Base-by-base conservation (phyloP, 306 rosid genomes). In the Nissolia schottii region DNA sequence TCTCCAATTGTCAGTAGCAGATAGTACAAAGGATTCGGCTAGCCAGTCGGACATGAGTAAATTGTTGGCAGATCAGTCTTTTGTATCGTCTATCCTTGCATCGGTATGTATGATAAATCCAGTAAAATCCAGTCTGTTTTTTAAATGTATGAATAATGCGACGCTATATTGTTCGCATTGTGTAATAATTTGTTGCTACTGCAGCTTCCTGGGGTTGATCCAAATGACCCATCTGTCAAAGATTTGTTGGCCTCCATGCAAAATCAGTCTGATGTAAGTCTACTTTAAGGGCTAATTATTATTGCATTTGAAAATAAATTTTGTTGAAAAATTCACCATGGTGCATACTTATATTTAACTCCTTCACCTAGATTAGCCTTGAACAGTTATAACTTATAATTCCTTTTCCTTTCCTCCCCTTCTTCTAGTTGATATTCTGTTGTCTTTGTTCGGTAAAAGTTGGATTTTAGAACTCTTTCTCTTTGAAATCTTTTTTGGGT, bases 191-290 rank as follows among this genome's bases (percentile, higher is more conserved):
- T 38, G 64, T 63, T 80, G 64, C 64, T 80, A 75, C 57, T 78
- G 87, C 87, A 95, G 99, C 99, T 95, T 89, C 99, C 99, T 2
- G 99, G 97, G 29, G 99, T 95, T 65, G 97, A 95, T 64, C 96
- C 97, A 72, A 92, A 95, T 70, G 99, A 95, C 71, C 96, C 93
- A 22, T 89, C 97, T 6, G 99, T 95, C 73, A 91, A 90, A 81
- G 97, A 95, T 77, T 88, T 95, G 77, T 90, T 95, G 68, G 96
- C 97, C 75, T 95, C 99, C 73, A 95, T 95, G 96, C 96, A 89
- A 86, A 88, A 71, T 78, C 93, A 86, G 79, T 80, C 96, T 18
- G 97, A 89, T 82, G 98, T 81, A 76, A 70, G 88, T 77, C 58
- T 50, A 37, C 40, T 11, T 51, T 45, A 22, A 49, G 49, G 68